Conservation (phyloP, 1,284 basidiomycete species). For the Stereum hirsutum region DNA sequence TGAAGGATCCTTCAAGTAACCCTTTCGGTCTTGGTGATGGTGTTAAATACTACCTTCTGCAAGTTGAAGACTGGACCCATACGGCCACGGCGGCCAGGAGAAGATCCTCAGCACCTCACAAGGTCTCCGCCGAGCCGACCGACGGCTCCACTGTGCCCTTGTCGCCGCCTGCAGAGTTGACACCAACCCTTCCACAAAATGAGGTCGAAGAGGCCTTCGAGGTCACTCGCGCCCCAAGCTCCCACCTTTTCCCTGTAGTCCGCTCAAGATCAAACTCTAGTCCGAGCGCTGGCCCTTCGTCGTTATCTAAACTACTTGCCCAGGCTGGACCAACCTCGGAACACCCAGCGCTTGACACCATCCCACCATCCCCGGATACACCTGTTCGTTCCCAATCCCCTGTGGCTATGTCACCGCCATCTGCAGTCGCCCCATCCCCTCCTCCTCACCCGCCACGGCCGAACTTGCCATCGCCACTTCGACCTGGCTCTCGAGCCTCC, state of each 20-base stretch:
- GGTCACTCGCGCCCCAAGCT: slow-evolving; percentile 49
- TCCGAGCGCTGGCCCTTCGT: slow-evolving; percentile 60
- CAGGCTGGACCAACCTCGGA: slow-evolving; percentile 37
- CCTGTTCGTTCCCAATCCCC: slow-evolving; percentile 16
- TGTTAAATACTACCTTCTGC: slow-evolving; percentile 87
- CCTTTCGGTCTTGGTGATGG: slow-evolving; percentile 82
- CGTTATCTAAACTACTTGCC: slow-evolving; percentile 64
- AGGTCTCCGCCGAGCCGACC: slow-evolving; percentile 29
- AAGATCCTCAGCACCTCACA: slow-evolving; percentile 34
- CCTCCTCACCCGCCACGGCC: slow-evolving; percentile 5
- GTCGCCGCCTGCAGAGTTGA: slow-evolving; percentile 5
- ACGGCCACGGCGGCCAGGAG: slow-evolving; percentile 55
- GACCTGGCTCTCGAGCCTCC: slow-evolving; percentile 61
- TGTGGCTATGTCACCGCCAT: slow-evolving; percentile 7
- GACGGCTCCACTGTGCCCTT: slow-evolving; percentile 11
- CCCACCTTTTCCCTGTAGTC: slow-evolving; percentile 48
- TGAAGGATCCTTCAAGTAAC: slow-evolving; percentile 62
- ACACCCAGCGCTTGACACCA: slow-evolving; percentile 24
- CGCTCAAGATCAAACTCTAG: slow-evolving; percentile 60
- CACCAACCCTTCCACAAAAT: slow-evolving; percentile 34
- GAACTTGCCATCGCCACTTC: slow-evolving; percentile 40
- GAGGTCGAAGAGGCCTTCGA: slow-evolving; percentile 63
- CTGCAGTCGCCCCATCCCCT: slow-evolving; percentile 10
- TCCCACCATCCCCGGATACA: slow-evolving; percentile 19
- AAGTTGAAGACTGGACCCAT: slow-evolving; percentile 90